Percentiles rank a stretch among this genome's conserved stretches.
phyloP scores from a whole-genome alignment of 1,139 yeast genomes.

The Taphrina populina region DNA sequence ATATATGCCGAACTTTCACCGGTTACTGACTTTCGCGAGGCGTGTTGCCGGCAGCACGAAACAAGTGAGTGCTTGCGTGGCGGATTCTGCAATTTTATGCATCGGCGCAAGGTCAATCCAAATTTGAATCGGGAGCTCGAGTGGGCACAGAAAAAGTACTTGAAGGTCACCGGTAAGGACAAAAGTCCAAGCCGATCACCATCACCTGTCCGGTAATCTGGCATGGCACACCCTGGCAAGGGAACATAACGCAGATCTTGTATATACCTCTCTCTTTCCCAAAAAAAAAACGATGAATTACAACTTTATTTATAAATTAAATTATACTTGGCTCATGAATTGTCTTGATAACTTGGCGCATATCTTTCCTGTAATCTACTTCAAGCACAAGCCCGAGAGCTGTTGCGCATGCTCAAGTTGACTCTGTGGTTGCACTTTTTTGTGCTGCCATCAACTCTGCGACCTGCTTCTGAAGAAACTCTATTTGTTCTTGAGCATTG shows the following conservation, averaged over 20 bases:
- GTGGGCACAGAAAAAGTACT: constrained; percentile 45
- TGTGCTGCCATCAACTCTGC: constrained; percentile 5
- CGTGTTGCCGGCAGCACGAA: constrained; percentile 73
- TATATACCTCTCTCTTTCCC: no score
- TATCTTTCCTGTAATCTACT: no score
- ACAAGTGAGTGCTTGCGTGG: constrained; percentile 67
- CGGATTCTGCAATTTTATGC: constrained; percentile 84
- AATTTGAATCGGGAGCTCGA: constrained; percentile 50
- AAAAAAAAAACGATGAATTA: no score
- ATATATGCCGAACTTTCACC: constrained; percentile 81
- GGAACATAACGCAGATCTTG: constrained; percentile 21
- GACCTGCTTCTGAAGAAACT: constrained; percentile 12
- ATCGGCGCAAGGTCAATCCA: constrained; percentile 60
- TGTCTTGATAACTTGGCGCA: no score
- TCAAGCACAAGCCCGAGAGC: no score
- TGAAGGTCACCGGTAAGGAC: constrained; percentile 39
- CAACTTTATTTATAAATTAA: no score
- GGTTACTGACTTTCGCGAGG: constrained; percentile 66
- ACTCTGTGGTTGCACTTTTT: not conserved
- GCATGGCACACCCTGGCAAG: not conserved
- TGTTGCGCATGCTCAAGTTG: no score
- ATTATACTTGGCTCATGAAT: no score
- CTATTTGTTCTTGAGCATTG: constrained; percentile 12
- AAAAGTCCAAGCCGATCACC: constrained; percentile 37
- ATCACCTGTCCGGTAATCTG: constrained; percentile 25